These are phyloP conservation scores for Tricholoma hemisulphureum DNA, from an alignment of 768 basidiomycete species.

Conservation along the genomic window DNA sequence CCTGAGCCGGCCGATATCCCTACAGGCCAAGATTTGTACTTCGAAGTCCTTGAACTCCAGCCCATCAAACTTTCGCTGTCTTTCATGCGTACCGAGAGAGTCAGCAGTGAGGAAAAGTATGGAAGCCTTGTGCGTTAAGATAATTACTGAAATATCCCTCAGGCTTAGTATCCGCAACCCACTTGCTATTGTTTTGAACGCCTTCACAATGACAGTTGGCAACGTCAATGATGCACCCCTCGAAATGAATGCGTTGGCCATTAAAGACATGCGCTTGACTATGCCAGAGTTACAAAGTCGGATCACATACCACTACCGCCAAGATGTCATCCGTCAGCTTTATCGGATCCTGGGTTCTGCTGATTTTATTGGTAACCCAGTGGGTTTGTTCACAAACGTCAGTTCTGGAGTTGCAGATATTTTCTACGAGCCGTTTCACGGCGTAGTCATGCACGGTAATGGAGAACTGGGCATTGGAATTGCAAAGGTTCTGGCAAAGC, in stretches of 20 bases:
- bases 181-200: conserved; percentile 88
- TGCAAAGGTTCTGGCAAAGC: conserved; percentile 64
- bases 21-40: conserved; percentile 82
- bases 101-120: conserved; percentile 92
- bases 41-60: conserved; percentile 92
- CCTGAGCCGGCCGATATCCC: conserved; percentile 68
- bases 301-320: conserved; percentile 88
- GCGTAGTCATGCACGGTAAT: conserved; percentile 94
- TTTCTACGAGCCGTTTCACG: conserved; percentile 98
- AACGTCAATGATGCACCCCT: conserved; percentile 96
- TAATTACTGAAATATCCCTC: conserved; percentile 2
- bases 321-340: conserved; percentile 89
- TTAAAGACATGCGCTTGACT: conserved; percentile 91
- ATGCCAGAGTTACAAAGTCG: conserved; percentile 81
- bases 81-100: conserved; percentile 94
- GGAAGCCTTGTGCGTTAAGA: conserved; percentile 19
- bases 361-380: conserved; percentile 94
- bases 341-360: conserved; percentile 98
- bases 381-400: conserved; percentile 97
- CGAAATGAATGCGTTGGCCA: conserved; percentile 88
- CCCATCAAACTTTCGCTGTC: conserved; percentile 91
- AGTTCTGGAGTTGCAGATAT: conserved; percentile 97
- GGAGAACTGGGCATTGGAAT: conserved; percentile 92
- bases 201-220: conserved; percentile 93
- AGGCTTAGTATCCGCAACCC: conserved; percentile 85